A percentile compares a stretch with the other conserved stretches of the same genome.
Conservation (phyloP, 495 filamentous ascomycete genomes). For the Parathielavia hyrcaniae region DNA sequence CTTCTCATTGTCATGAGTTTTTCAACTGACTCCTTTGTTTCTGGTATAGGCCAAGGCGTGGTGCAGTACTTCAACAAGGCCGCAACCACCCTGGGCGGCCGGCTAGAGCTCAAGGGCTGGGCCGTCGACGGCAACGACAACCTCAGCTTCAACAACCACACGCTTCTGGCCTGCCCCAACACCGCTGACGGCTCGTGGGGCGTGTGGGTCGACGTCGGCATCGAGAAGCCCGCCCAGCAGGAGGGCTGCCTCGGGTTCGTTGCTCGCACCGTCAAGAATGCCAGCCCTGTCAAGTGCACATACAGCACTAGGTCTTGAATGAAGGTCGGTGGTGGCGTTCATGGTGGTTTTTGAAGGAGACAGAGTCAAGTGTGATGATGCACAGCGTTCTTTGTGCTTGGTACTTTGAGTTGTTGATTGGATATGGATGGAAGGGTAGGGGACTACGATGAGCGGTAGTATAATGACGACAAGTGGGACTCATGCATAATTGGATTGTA, state of each 20-base stretch:
- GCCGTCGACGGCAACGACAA: constrained; percentile 36
- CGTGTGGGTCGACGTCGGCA: constrained; percentile 42
- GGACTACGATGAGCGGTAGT: too few species aligned
- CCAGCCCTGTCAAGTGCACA: constrained; percentile 30
- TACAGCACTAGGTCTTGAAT: constrained; percentile 3
- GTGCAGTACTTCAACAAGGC: constrained; percentile 46
- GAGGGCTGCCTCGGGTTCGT: constrained; percentile 41
- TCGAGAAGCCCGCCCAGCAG: constrained; percentile 42
- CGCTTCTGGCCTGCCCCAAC: constrained; percentile 47
- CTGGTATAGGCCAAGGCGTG: constrained; percentile 39
- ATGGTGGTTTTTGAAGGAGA: too few species aligned
- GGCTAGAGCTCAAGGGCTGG: constrained; percentile 44
- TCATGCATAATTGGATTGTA: too few species aligned
- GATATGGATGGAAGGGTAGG: too few species aligned
- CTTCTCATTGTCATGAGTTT: background rate
- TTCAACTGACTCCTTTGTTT: background rate
- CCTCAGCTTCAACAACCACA: constrained; percentile 39
- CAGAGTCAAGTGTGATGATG: too few species aligned
- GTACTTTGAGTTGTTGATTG: too few species aligned
- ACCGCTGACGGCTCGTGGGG: constrained; percentile 40
- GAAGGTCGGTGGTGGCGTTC: too few species aligned
- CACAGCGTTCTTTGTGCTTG: too few species aligned
- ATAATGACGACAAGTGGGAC: too few species aligned
- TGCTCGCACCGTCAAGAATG: constrained; percentile 28
- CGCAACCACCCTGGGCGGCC: constrained; percentile 30